Evolutionary conservation across 2,329 filamentous ascomycete species (phyloP), one percentile per base, ranked within the genome.

Genomic region (Xylariomycetidae sp.): DNA sequence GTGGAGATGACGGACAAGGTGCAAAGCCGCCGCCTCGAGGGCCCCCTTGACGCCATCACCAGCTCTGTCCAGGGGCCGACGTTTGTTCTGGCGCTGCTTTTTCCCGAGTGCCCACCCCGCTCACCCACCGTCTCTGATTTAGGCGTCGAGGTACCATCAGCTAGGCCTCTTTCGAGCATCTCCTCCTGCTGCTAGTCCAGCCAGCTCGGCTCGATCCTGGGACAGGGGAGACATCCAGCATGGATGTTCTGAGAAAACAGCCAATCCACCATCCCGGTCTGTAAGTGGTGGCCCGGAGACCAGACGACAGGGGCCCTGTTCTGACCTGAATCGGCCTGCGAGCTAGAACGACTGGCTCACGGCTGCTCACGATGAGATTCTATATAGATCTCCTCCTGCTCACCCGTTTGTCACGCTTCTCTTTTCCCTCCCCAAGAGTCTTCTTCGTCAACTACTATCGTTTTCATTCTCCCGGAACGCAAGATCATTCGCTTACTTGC

Each of bases 401-500:
- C 39, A n/a, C n/a, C 39, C 30, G 39, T 37, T 25, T 31, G 13
- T n/a, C 29, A 32, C 19, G 22, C 14, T 29, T 34, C 32, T 47
- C 29, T 42, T 35, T 42, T 43, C 47, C 35, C 35, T 48, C 40
- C 42, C 34, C 31, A 47, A 40, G 33, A 34, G 34, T 48, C 39
- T 42, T 47, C 40, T 49, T 47, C 41, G 46, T 47, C 38, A 47
- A 49, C 46, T 34, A 43, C 43, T 44, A 27, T 49, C 35, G 30
- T 53, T 50, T 57, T 58, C 55, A n/a, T 29, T 33, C 14, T 25
- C 48, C 41, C 38, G 44, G 52, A 57, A 59, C 59, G 58, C 65
- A 72, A 69, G 69, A 65, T 67, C 71, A 73, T 68, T 76, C 71
- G 68, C 65, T 76, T 40, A 64, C 67, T 73, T 72, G 58, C 53